phyloP scores from a whole-genome alignment of 805 yeast genomes.

The Zygoascus biomembranicola region DNA sequence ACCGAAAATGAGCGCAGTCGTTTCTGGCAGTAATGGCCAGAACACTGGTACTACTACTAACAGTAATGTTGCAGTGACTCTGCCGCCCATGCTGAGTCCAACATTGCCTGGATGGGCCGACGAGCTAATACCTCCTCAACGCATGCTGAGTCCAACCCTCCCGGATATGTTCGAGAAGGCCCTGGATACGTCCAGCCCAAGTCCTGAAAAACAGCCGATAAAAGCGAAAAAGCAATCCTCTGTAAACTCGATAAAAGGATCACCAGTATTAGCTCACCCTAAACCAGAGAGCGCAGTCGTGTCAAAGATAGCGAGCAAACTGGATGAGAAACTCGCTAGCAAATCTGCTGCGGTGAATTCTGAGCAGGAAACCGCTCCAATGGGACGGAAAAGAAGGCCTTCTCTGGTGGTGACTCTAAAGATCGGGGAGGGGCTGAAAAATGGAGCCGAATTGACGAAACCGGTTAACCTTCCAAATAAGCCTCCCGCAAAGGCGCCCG shows the following conservation, averaged over 20 bases:
- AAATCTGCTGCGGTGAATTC: neutral
- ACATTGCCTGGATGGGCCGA: constrained; percentile 29
- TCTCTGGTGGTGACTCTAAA: neutral
- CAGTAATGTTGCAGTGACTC: neutral
- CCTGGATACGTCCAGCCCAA: neutral
- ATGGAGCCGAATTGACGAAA: neutral
- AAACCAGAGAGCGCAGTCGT: neutral
- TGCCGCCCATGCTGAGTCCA: constrained; percentile 32
- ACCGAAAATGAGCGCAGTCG: neutral
- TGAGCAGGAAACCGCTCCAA: neutral
- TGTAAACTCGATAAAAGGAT: constrained; percentile 3
- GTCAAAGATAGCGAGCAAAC: neutral
- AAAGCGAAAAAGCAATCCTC: constrained; percentile 2
- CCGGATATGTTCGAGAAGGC: constrained; percentile 27
- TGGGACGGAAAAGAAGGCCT: neutral
- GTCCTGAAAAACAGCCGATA: neutral
- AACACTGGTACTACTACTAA: neutral
- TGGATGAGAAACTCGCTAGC: neutral
- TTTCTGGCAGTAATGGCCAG: neutral
- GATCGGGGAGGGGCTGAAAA: neutral
- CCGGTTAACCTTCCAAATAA: neutral
- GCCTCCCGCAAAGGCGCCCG: neutral
- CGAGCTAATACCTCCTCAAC: constrained; percentile 21
- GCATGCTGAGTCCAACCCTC: constrained; percentile 33
- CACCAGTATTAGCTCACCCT: neutral